Evolutionary conservation across 1,139 yeast species (phyloP), one percentile per base, ranked within the genome.

Genomic region (Candida albicans): DNA sequence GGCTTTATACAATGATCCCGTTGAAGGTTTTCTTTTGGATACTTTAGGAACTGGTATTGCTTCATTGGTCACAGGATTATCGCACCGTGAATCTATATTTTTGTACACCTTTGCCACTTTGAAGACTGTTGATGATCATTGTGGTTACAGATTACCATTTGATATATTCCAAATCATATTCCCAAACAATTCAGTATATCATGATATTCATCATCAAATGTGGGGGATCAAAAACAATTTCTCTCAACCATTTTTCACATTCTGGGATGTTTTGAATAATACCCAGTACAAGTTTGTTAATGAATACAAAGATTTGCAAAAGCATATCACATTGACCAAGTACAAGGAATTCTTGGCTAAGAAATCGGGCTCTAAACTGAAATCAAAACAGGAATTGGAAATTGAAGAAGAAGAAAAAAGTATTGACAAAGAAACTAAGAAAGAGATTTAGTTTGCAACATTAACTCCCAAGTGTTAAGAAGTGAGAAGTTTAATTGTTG

Each of bases 121-220:
- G 77, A 93, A 93, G 67, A 93, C 99, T 1, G 96, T 93, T 41
- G 99, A 93, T 64, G 99, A 93, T 64, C 99, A 93, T 65, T 93
- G 98, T 65, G 99, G 99, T 14, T 93, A 91, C 65, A 82, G 90
- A 38, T 70, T 93, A 47, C 99, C 98, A 13, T 87, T 70, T 63
- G 99, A 93, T 63, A 82, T 91, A 29, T 87, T 93, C 73, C 99
- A 93, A 69, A 61, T 81, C 35, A 46, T 91, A 12, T 93, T 93
- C 76, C 98, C 98, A 49, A 93, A 93, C 68, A 91, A 93, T 59
- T 88, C 98, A 10, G 86, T 90, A 33, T 93, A 90, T 64, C 99
- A 93, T 61, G 99, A 93, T 66, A 90, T 93, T 54, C 99, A 93
- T 62, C 99, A 93, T 67, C 99, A 93, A 70, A 81, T 81, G 55